A percentile compares a stretch with the other conserved stretches of the same genome.
Conservation (phyloP, 2,329 filamentous ascomycete genomes). For the Alternaria angustiovoidea region DNA sequence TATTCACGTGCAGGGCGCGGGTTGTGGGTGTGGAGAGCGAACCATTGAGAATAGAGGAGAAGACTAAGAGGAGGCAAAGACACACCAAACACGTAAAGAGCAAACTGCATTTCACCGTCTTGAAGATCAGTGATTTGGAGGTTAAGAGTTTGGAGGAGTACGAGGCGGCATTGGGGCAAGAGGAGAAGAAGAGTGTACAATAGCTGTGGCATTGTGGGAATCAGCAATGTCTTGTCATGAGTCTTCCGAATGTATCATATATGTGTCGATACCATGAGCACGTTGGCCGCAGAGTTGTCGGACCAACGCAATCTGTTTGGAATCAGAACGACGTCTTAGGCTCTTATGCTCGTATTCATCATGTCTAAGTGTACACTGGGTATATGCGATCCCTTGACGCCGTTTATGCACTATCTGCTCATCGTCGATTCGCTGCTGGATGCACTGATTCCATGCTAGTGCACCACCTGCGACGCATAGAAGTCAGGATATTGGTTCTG, state of each 20-base stretch:
- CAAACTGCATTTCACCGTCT: slow-evolving; percentile 88
- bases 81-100: slow-evolving; percentile 78
- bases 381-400: slow-evolving; percentile 11
- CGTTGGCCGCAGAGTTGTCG: not conserved
- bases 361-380: slow-evolving; percentile 14
- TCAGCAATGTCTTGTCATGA: not conserved
- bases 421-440: not conserved
- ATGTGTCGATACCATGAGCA: slow-evolving; percentile 16
- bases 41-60: slow-evolving; percentile 64
- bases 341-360: slow-evolving; percentile 4
- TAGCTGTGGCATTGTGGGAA: slow-evolving; percentile 5
- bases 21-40: slow-evolving; percentile 84
- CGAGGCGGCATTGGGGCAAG: slow-evolving; percentile 46
- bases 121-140: slow-evolving; percentile 83
- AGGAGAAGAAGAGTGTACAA: slow-evolving; percentile 10
- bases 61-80: slow-evolving; percentile 71
- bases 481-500: slow-evolving; percentile 77
- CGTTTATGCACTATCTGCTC: slow-evolving; percentile 6
- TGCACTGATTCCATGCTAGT: slow-evolving; percentile 21
- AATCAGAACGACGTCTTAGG: not conserved
- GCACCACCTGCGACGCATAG: slow-evolving; percentile 55
- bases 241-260: slow-evolving; percentile 26
- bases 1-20: slow-evolving; percentile 85
- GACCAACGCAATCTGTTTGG: not conserved
- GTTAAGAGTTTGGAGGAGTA: slow-evolving; percentile 67